Percentiles rank a stretch among this genome's conserved stretches.
Evolutionary conservation across 1,139 yeast species (phyloP).

Genomic region (Suhomyces bolitotheri): DNA sequence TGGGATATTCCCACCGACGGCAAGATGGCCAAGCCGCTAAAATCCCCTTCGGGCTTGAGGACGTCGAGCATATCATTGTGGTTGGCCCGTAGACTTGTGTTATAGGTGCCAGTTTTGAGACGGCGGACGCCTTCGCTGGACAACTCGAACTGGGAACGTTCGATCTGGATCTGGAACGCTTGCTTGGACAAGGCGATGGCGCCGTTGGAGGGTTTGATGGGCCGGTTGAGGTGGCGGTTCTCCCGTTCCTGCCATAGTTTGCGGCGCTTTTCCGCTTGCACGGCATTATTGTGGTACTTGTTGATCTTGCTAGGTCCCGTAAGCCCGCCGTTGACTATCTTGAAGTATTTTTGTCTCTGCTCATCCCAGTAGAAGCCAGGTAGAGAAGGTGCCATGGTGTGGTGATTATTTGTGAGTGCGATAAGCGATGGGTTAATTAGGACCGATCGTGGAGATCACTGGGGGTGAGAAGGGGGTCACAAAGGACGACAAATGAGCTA

Average conservation of each 20-base stretch:
- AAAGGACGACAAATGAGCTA: too few relatives aligned
- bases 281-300: constrained; percentile 36
- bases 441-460: too few relatives aligned
- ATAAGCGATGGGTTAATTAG: too few relatives aligned
- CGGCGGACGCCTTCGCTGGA: constrained; percentile 3
- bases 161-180: constrained; percentile 1
- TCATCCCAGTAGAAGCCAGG: constrained; percentile 54
- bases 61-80: constrained; percentile 6
- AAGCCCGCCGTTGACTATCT: constrained; percentile 40
- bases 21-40: background rate
- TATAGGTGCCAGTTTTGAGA: constrained; percentile 5
- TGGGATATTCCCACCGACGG: background rate
- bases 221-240: background rate
- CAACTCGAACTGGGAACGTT: constrained; percentile 3
- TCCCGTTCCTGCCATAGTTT: constrained; percentile 12
- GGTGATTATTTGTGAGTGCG: too few relatives aligned
- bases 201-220: background rate
- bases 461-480: too few relatives aligned
- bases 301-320: constrained; percentile 14
- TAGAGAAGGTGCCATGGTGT: constrained; percentile 19
- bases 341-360: constrained; percentile 45
- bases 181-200: constrained; percentile 1
- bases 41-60: background rate
- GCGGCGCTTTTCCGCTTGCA: constrained; percentile 34
- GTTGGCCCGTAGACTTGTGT: constrained; percentile 1